A percentile compares a stretch with the other conserved stretches of the same genome.
Conservation (phyloP, 1,139 yeast genomes). For the Debaryomyces fabryi region DNA sequence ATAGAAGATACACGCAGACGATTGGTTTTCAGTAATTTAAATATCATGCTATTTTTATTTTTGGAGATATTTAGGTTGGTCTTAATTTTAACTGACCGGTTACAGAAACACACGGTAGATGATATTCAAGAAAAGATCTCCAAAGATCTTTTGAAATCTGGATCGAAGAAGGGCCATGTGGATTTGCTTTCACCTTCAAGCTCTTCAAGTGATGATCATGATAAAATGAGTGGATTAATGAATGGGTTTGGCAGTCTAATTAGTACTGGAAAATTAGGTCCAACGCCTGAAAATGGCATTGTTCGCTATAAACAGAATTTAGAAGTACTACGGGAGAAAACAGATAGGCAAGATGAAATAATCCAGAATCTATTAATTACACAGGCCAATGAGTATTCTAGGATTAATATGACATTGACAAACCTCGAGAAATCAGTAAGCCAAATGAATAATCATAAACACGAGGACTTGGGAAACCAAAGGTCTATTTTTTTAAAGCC, state of each 20-base stretch:
- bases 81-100: slow-evolving; percentile 13
- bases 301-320: slow-evolving; percentile 1
- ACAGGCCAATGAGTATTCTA: slow-evolving; percentile 7
- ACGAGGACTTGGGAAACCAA: not conserved
- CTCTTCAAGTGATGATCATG: slow-evolving; percentile 5
- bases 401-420: slow-evolving; percentile 6
- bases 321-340: slow-evolving; percentile 1
- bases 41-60: slow-evolving; percentile 30
- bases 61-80: slow-evolving; percentile 32
- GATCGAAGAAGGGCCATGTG: slow-evolving; percentile 15
- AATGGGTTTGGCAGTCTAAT: slow-evolving; percentile 8
- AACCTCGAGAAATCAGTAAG: slow-evolving; percentile 8
- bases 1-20: slow-evolving; percentile 31
- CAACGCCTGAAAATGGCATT: slow-evolving; percentile 6
- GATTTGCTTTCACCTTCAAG: slow-evolving; percentile 10
- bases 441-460: not conserved
- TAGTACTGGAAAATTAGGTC: slow-evolving; percentile 6
- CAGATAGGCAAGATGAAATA: slow-evolving; percentile 3
- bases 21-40: slow-evolving; percentile 36
- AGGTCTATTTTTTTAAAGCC: slow-evolving; percentile 10
- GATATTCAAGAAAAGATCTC: slow-evolving; percentile 6
- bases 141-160: slow-evolving; percentile 12
- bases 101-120: slow-evolving; percentile 9
- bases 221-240: slow-evolving; percentile 11
- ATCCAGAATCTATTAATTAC: slow-evolving; percentile 6